Percentiles rank a stretch among this genome's conserved stretches.
These are phyloP conservation scores for Suillus spraguei DNA, from an alignment of 768 basidiomycete genomes.

Conservation along the genomic window DNA sequence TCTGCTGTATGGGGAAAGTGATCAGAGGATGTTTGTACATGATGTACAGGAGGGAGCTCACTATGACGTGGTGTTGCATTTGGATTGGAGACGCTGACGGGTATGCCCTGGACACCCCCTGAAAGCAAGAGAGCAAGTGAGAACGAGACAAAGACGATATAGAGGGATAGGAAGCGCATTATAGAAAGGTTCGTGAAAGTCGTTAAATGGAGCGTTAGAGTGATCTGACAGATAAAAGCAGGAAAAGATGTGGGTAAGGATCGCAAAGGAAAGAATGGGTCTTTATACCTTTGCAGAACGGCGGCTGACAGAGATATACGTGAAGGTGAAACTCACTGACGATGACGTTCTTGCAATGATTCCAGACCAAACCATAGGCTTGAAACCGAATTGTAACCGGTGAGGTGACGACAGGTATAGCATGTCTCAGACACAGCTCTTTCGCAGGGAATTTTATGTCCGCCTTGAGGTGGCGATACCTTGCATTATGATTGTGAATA, in stretches of 20 bases:
- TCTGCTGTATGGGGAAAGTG: not conserved
- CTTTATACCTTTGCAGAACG: not conserved
- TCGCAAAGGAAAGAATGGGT: not conserved
- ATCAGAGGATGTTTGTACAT: not conserved
- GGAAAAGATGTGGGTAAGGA: constrained; percentile 19
- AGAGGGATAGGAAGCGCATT: constrained; percentile 27
- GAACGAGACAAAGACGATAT: constrained; percentile 21
- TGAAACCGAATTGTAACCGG: not conserved
- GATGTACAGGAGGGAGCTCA: not conserved
- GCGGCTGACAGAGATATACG: constrained; percentile 2
- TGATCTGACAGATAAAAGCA: constrained; percentile 8
- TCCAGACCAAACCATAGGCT: not conserved
- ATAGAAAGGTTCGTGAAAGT: constrained; percentile 6
- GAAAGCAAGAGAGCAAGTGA: constrained; percentile 19
- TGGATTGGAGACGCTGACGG: constrained; percentile 9
- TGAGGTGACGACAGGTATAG: not conserved
- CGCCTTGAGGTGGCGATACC: not conserved
- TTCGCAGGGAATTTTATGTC: not conserved
- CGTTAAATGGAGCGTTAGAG: constrained; percentile 1
- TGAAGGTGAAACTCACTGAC: not conserved
- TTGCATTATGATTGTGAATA: not conserved
- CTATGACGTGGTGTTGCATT: not conserved
- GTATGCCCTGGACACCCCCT: constrained; percentile 20
- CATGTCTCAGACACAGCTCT: not conserved
- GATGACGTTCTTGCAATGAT: not conserved